These are phyloP conservation scores for Miscanthus sacchariflorus DNA, from an alignment of 202 grass and related monocot species.

Conservation along the genomic window DNA sequence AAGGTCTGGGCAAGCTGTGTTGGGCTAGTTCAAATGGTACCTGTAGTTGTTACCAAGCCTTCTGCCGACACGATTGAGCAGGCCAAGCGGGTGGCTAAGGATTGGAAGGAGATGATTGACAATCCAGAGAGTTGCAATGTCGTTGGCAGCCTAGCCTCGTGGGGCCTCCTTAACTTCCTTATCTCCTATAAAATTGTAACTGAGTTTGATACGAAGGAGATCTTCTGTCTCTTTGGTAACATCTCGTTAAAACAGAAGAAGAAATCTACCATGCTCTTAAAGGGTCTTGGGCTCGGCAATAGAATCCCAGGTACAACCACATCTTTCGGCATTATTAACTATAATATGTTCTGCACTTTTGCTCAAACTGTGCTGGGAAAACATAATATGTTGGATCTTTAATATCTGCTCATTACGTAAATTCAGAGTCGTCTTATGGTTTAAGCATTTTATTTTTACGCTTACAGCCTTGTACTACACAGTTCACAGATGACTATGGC, in stretches of 20 bases:
- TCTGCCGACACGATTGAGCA: slow-evolving; percentile 15
- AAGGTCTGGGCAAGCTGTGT: slow-evolving; percentile 41
- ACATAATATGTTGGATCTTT: slow-evolving; percentile 3
- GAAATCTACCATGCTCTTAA: slow-evolving; percentile 26
- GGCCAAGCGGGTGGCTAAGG: slow-evolving; percentile 50
- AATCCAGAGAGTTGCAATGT: neutral
- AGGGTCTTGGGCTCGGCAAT: slow-evolving; percentile 38
- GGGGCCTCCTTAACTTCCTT: slow-evolving; percentile 56
- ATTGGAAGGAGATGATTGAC: slow-evolving; percentile 53
- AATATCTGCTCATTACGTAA: neutral
- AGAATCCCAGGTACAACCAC: slow-evolving; percentile 44
- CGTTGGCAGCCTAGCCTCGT: slow-evolving; percentile 34
- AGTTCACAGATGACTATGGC: neutral
- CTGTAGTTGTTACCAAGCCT: neutral
- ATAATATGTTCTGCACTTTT: slow-evolving; percentile 8
- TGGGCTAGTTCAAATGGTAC: slow-evolving; percentile 25
- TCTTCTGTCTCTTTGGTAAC: slow-evolving; percentile 43
- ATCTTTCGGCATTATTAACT: slow-evolving; percentile 24
- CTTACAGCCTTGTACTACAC: neutral
- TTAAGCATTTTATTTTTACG: neutral
- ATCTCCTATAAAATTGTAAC: slow-evolving; percentile 54
- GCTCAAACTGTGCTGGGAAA: slow-evolving; percentile 32
- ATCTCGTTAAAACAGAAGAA: slow-evolving; percentile 30
- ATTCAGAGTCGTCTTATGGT: slow-evolving; percentile 1
- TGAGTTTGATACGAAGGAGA: slow-evolving; percentile 40